These are phyloP conservation scores for Corymbia calophylla DNA, from an alignment of 441 rosid genomes.

Conservation along the genomic window DNA sequence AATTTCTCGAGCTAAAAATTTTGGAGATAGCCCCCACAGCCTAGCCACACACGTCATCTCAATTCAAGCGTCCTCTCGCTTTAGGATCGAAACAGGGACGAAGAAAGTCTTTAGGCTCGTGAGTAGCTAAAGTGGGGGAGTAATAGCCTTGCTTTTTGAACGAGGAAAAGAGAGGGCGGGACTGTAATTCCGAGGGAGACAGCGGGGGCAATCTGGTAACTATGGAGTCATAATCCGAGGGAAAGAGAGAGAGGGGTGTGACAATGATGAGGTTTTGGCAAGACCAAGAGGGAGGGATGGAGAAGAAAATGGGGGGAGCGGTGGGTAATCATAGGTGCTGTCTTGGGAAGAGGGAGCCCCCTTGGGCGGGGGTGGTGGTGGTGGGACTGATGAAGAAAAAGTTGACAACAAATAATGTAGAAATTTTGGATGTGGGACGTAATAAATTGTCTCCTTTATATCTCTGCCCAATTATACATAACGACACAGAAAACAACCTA, in stretches of 20 bases:
- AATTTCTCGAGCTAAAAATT: neutral
- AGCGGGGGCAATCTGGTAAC: neutral
- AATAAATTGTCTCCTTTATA: too few relatives aligned
- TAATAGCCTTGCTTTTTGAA: neutral
- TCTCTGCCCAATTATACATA: too few relatives aligned
- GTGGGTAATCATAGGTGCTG: neutral
- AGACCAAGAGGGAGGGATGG: neutral
- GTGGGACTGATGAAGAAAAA: neutral
- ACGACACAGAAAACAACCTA: too few relatives aligned
- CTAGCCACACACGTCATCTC: neutral
- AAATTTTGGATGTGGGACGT: neutral
- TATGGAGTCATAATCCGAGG: neutral
- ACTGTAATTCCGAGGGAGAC: neutral
- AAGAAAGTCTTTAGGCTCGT: neutral
- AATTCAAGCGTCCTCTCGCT: neutral
- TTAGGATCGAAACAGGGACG: neutral
- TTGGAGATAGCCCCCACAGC: neutral
- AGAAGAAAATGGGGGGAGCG: neutral
- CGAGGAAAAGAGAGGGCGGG: neutral
- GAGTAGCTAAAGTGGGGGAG: neutral
- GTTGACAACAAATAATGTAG: neutral
- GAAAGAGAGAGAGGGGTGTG: neutral
- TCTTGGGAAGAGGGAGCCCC: neutral
- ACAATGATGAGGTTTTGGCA: neutral
- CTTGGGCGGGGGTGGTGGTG: neutral